Evolutionary conservation across 208 protist species (phyloP).

Genomic region (Borovskyia barvae): DNA sequence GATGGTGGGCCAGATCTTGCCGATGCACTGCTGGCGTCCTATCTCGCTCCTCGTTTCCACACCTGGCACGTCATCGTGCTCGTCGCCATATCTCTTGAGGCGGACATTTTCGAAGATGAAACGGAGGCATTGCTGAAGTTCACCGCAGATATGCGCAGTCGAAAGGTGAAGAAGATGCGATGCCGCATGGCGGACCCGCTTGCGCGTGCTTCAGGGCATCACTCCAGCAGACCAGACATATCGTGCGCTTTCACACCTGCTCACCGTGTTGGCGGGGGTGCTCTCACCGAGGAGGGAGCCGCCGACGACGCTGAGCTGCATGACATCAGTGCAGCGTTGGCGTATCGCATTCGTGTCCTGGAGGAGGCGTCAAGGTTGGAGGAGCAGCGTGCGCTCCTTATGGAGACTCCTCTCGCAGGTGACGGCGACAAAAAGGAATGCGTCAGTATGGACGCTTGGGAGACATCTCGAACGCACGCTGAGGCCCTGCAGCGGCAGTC

Average conservation of each 20-base stretch:
- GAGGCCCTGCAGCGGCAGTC: conserved; percentile 7
- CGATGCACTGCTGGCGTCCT: conserved; percentile 61
- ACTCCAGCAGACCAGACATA: too few species aligned
- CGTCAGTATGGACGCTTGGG: too few species aligned
- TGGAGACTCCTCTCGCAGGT: too few species aligned
- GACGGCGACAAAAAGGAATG: too few species aligned
- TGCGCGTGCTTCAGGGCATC: not conserved
- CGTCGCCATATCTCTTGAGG: conserved; percentile 67
- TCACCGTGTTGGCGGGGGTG: too few species aligned
- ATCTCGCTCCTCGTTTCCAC: conserved; percentile 55
- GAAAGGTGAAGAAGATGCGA: conserved; percentile 44
- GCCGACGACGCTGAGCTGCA: conserved; percentile 9
- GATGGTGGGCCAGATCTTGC: conserved; percentile 40
- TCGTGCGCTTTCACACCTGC: too few species aligned
- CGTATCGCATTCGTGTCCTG: conserved; percentile 11
- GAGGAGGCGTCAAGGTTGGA: conserved; percentile 18
- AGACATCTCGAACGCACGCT: not conserved
- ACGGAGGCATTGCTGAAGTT: conserved; percentile 78
- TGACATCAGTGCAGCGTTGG: conserved; percentile 9
- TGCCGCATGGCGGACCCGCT: conserved; percentile 13
- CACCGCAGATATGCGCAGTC: conserved; percentile 47
- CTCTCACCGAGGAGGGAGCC: not conserved
- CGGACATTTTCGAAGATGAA: conserved; percentile 47
- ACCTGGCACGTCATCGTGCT: conserved; percentile 73
- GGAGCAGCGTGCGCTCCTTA: conserved; percentile 19